Base-by-base conservation (phyloP, 2,329 filamentous ascomycete genomes). In the Endocalyx cinctus region DNA sequence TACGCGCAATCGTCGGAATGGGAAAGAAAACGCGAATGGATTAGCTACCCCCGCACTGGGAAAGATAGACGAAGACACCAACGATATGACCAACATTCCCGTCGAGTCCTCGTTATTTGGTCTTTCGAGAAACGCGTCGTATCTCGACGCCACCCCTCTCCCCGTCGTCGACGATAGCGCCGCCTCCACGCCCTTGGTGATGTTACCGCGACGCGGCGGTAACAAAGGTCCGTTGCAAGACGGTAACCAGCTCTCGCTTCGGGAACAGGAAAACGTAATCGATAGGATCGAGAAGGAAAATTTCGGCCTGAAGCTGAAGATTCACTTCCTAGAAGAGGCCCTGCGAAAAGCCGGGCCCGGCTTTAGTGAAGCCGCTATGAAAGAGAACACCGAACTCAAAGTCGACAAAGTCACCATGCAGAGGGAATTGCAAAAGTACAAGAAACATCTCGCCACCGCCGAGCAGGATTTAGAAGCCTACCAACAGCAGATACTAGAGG, bases 281-380 rank as follows among this genome's bases (percentile, higher is more conserved):
- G 87, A 96, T 64, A 86, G 86, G 54, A 90, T 98, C 50, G 88
- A 96, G 56, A 98, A 98, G 67, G 92, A 97, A 55, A 98, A 98
- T 55, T 98, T 97, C 56, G 87, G 87, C 16, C 71, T 98, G 34
- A 97, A 97, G 62, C 74, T 97, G 48, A 96, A 95, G 61, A 95
- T 97, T 33, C 88, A 97, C 60, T 98, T 94, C 58, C 73, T 98
- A 35, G 88, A 98, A 58, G 87, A 97, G 48, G 86, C 87, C 11
- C 65, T 98, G 31, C 78, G 82, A 33, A 95, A 94, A 58, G 79
- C 84, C 34, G 90, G 90, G 1, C 88, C 87, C 6, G 87, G 89
- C 35, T 92, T 89, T 66, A 94, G 89, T 51, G 84, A 94, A 58
- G 79, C 80, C 18, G 87, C 90, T 4, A 67, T 98, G 17, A 87